These are phyloP conservation scores for Secale cereale DNA, from an alignment of 176 grass and related monocot genomes.

Conservation along the genomic window DNA sequence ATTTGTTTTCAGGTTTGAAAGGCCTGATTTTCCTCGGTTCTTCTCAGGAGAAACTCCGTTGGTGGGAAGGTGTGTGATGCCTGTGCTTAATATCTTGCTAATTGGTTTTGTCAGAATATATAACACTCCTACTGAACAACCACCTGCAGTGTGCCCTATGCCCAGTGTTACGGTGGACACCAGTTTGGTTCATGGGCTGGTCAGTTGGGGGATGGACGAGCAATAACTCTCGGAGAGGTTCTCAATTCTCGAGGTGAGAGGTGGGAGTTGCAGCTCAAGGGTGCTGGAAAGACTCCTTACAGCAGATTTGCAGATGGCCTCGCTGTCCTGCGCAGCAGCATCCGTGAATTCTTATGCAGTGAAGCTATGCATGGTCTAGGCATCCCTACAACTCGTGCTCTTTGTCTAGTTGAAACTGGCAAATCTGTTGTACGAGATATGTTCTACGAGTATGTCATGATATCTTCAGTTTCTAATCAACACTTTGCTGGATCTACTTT, in stretches of 20 bases:
- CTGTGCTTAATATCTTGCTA: not conserved
- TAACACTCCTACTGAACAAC: constrained; percentile 15
- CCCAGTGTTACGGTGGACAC: constrained; percentile 95
- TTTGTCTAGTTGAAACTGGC: constrained; percentile 85
- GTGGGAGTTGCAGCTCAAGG: constrained; percentile 96
- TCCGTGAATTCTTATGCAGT: constrained; percentile 95
- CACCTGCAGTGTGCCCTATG: constrained; percentile 68
- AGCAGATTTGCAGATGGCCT: constrained; percentile 94
- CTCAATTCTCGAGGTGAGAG: constrained; percentile 79
- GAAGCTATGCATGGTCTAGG: constrained; percentile 95
- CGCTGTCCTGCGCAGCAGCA: constrained; percentile 91
- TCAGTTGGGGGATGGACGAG: constrained; percentile 87
- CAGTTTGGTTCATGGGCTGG: constrained; percentile 97
- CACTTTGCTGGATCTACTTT: not conserved
- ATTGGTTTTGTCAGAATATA: not conserved
- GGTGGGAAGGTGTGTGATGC: constrained; percentile 64
- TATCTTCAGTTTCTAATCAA: constrained; percentile 19
- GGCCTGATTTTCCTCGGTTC: constrained; percentile 69
- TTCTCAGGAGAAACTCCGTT: constrained; percentile 86
- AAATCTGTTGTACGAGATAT: constrained; percentile 89
- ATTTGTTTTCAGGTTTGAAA: constrained; percentile 67
- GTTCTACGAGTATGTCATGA: constrained; percentile 95
- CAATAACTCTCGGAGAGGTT: constrained; percentile 87
- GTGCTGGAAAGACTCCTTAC: constrained; percentile 90
- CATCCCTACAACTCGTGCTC: constrained; percentile 87